phyloP scores from a whole-genome alignment of 495 filamentous ascomycete species.

The Penicillium paradoxum region DNA sequence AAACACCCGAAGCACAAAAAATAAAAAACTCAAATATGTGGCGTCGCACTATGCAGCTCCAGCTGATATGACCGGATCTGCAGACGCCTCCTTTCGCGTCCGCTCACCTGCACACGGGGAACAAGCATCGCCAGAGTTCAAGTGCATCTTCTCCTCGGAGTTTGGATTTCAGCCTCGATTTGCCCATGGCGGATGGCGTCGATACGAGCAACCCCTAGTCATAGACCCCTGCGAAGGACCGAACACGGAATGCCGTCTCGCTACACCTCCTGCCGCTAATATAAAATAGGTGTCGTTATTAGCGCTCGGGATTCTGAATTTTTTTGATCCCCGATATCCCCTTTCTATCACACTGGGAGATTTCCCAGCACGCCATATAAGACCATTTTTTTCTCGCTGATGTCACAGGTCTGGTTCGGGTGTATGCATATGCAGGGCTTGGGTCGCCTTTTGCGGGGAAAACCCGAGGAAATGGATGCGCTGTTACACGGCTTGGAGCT shows the following conservation, averaged over 20 bases:
- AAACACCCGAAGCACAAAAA: background rate
- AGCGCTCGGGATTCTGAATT: background rate
- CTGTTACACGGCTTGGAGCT: too few species aligned
- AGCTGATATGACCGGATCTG: background rate
- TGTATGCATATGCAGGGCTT: conserved; percentile 1
- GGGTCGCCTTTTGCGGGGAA: background rate
- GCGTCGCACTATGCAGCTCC: background rate
- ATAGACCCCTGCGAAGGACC: background rate
- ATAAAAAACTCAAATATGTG: background rate
- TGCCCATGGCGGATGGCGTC: background rate
- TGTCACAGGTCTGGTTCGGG: too few species aligned
- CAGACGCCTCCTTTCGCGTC: background rate
- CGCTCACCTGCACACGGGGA: background rate
- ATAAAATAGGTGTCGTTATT: background rate
- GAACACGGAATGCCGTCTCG: background rate
- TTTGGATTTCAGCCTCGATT: conserved; percentile 1
- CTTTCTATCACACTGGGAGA: background rate
- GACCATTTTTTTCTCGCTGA: background rate
- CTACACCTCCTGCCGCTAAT: conserved; percentile 3
- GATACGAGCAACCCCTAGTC: background rate
- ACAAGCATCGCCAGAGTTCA: background rate
- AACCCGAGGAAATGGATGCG: too few species aligned
- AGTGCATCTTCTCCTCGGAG: background rate
- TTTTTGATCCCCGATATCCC: background rate
- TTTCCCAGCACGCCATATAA: conserved; percentile 4